These are phyloP conservation scores for Diplodia corticola DNA, from an alignment of 2,329 filamentous ascomycete species.

Conservation along the genomic window DNA sequence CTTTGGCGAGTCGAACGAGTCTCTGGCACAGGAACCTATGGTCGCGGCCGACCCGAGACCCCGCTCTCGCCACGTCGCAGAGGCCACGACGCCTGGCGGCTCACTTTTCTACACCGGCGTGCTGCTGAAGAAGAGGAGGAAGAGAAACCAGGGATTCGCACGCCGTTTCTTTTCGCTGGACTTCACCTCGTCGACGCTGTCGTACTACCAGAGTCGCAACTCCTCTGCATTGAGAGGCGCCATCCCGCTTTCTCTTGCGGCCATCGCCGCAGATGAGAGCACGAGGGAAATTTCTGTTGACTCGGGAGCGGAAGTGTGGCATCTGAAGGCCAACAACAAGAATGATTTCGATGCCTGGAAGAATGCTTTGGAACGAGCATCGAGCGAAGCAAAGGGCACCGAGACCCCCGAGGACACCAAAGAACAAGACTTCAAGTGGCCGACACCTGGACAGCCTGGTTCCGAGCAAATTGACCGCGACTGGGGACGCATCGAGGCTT, in stretches of 20 bases:
- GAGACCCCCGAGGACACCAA: constrained; percentile 32
- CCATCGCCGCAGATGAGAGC: constrained; percentile 84
- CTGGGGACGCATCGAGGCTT: constrained; percentile 81
- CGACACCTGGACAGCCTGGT: constrained; percentile 27
- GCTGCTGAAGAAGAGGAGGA: constrained; percentile 85
- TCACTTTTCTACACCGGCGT: constrained; percentile 76
- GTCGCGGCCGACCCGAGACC: constrained; percentile 43
- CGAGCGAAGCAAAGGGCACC: constrained; percentile 50
- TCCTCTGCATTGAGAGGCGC: constrained; percentile 89
- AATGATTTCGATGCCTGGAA: constrained; percentile 90
- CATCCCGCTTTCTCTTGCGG: constrained; percentile 87
- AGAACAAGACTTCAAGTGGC: constrained; percentile 31
- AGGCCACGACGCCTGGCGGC: constrained; percentile 28
- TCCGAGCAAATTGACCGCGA: constrained; percentile 68
- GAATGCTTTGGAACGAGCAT: constrained; percentile 78
- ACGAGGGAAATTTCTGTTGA: constrained; percentile 93
- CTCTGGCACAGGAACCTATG: constrained; percentile 43
- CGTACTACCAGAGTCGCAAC: constrained; percentile 93
- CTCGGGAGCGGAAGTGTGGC: constrained; percentile 96
- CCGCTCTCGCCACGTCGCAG: constrained; percentile 37
- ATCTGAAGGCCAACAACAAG: constrained; percentile 77
- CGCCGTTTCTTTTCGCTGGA: constrained; percentile 94
- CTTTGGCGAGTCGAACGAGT: constrained; percentile 57
- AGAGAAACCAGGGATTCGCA: constrained; percentile 91
- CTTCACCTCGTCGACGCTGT: constrained; percentile 89